These are phyloP conservation scores for Coleophoma crateriformis DNA, from an alignment of 2,329 filamentous ascomycete genomes.

Conservation along the genomic window DNA sequence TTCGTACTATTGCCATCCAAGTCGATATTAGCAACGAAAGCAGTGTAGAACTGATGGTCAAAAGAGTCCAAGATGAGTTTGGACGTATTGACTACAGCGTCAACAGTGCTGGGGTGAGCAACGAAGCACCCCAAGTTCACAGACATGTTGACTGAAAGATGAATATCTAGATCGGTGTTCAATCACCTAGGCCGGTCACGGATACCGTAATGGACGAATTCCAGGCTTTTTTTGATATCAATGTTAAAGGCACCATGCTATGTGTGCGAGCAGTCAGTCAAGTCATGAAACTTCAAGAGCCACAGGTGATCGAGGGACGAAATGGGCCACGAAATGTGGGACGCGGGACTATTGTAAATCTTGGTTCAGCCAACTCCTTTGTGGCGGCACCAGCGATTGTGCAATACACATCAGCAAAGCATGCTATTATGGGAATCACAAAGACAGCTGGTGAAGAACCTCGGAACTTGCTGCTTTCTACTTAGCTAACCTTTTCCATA, in stretches of 20 bases:
- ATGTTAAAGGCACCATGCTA: constrained; percentile 5
- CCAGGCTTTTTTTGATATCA: constrained; percentile 1
- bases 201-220: constrained; percentile 6
- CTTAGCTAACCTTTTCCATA: too few relatives aligned
- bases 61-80: neutral
- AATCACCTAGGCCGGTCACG: neutral
- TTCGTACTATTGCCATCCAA: neutral
- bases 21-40: constrained; percentile 3
- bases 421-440: constrained; percentile 7
- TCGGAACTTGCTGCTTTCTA: neutral
- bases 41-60: neutral
- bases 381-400: constrained; percentile 3
- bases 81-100: constrained; percentile 9
- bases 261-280: neutral
- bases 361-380: constrained; percentile 6
- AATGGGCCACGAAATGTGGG: neutral
- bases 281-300: constrained; percentile 5
- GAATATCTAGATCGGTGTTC: constrained; percentile 3
- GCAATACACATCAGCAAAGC: constrained; percentile 9
- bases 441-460: constrained; percentile 3
- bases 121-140: neutral
- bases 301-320: neutral
- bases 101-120: constrained; percentile 6
- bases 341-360: constrained; percentile 5
- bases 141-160: neutral